phyloP scores from a whole-genome alignment of 441 rosid genomes.

The Euphorbia schlechtendalii region DNA sequence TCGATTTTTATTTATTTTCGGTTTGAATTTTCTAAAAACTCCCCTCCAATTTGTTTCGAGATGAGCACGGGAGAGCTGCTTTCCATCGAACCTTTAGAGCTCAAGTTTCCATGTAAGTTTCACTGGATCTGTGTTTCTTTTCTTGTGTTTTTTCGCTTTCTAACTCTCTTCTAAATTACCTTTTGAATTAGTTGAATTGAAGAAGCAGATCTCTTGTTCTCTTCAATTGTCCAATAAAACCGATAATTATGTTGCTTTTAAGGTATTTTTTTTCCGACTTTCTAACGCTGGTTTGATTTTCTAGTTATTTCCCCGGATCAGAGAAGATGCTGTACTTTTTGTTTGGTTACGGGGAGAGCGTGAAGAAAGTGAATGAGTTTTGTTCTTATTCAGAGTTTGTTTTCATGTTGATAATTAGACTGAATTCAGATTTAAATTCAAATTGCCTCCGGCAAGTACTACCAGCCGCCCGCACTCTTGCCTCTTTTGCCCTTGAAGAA shows the following conservation, averaged over 20 bases:
- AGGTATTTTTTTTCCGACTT: conserved; percentile 29
- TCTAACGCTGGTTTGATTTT: background rate
- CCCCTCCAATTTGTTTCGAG: conserved; percentile 6
- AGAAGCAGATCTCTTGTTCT: conserved; percentile 75
- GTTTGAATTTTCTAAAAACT: no score
- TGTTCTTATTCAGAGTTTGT: background rate
- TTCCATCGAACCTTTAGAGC: conserved; percentile 59
- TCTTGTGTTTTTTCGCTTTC: conserved; percentile 8
- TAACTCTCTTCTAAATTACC: conserved; percentile 5
- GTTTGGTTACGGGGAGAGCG: conserved; percentile 12
- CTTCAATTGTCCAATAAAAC: conserved; percentile 59
- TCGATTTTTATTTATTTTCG: background rate
- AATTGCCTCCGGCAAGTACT: no score
- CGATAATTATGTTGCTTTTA: conserved; percentile 65
- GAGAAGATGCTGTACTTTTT: background rate
- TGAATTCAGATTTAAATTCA: background rate
- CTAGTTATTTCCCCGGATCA: conserved; percentile 4
- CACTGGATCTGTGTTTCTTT: background rate
- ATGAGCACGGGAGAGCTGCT: conserved; percentile 67
- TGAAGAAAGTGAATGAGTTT: background rate
- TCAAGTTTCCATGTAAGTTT: conserved; percentile 55
- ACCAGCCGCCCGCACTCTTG: no score
- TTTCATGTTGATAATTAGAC: background rate
- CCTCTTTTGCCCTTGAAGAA: no score
- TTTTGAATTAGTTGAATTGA: conserved; percentile 54